phyloP scores from a whole-genome alignment of 352 stramenopile species.

The Phytophthora hibernalis region DNA sequence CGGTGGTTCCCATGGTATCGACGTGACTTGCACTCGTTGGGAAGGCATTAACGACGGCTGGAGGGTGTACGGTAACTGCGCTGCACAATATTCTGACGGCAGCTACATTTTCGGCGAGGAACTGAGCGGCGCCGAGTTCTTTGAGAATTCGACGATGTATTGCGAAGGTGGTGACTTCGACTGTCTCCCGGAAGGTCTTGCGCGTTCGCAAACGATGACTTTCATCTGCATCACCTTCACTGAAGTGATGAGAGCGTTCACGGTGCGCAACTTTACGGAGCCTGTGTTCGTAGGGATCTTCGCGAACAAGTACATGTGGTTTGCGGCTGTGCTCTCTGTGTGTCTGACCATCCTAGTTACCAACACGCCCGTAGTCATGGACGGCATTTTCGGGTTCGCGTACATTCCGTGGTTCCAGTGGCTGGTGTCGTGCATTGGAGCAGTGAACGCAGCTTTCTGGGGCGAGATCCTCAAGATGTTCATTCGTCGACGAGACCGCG shows the following conservation, averaged over 20 bases:
- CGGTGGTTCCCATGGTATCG: constrained; percentile 9
- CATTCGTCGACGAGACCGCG: constrained; percentile 36
- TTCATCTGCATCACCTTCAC: constrained; percentile 62
- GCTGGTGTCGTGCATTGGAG: constrained; percentile 33
- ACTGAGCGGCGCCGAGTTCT: constrained; percentile 10
- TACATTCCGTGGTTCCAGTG: constrained; percentile 57
- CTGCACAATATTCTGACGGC: constrained; percentile 35
- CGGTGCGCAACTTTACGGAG: constrained; percentile 29
- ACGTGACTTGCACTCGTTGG: constrained; percentile 53
- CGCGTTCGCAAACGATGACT: constrained; percentile 62
- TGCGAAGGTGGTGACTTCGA: constrained; percentile 54
- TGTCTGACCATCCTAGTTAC: not conserved
- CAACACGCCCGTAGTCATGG: not conserved
- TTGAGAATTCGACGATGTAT: constrained; percentile 39
- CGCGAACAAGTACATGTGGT: not conserved
- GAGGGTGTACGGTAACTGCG: constrained; percentile 55
- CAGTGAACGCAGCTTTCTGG: constrained; percentile 45
- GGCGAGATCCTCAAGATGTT: constrained; percentile 48
- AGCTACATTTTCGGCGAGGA: constrained; percentile 41
- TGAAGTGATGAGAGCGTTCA: constrained; percentile 66
- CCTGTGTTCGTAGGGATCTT: not conserved
- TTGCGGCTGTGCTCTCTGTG: not conserved
- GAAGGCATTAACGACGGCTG: constrained; percentile 32
- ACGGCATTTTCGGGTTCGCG: constrained; percentile 19
- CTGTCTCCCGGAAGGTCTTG: constrained; percentile 56